Conservation (phyloP, 768 basidiomycete genomes). For the Russula abietina region DNA sequence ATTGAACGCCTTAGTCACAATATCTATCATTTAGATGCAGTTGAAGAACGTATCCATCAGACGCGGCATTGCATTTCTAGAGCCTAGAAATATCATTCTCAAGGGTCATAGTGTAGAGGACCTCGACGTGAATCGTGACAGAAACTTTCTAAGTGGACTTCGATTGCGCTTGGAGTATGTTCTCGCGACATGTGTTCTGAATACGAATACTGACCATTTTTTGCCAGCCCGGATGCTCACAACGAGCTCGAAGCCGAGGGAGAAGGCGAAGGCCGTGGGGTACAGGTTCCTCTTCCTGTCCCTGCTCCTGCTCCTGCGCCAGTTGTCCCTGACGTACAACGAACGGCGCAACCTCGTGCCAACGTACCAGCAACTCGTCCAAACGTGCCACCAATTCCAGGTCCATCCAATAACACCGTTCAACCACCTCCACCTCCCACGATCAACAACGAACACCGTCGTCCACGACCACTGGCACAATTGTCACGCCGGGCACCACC, state of each 20-base stretch:
- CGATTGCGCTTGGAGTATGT: conserved; percentile 59
- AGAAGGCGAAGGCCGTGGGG: neutral
- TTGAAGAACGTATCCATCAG: conserved; percentile 64
- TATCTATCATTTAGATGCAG: conserved; percentile 44
- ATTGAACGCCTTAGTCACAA: neutral
- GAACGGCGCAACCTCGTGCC: neutral
- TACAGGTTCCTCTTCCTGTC: neutral
- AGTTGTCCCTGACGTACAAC: neutral
- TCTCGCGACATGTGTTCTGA: neutral
- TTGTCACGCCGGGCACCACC: neutral
- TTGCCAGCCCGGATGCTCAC: conserved; percentile 14
- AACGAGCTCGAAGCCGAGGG: neutral
- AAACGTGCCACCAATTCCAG: neutral
- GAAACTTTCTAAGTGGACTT: conserved; percentile 57
- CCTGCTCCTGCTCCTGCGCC: conserved; percentile 4
- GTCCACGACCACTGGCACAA: neutral
- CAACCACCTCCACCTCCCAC: neutral
- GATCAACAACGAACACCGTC: neutral
- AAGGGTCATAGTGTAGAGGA: conserved; percentile 61
- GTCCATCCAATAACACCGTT: neutral
- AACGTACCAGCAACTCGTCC: neutral
- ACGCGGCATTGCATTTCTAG: conserved; percentile 69
- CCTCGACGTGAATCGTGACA: conserved; percentile 50
- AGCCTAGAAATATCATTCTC: conserved; percentile 57
- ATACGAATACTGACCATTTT: conserved; percentile 5